Conservation (phyloP, 164 flowering plant genomes). For the Vitis riparia region DNA sequence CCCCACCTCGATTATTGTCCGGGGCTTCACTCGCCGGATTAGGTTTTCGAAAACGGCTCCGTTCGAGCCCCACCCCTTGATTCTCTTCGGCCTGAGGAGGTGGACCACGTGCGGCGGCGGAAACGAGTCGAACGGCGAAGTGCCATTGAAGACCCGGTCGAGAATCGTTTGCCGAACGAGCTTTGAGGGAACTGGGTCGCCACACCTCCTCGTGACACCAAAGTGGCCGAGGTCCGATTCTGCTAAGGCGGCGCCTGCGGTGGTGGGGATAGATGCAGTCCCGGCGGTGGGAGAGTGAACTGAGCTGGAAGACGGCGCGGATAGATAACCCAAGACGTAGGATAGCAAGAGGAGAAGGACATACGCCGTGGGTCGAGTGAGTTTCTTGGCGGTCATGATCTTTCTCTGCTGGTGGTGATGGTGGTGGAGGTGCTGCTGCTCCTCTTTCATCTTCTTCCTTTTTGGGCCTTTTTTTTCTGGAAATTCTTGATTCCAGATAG, state of each 20-base stretch:
- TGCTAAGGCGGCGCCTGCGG: background rate
- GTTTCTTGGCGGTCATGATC: constrained; percentile 6
- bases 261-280: background rate
- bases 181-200: constrained; percentile 32
- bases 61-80: constrained; percentile 76
- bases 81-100: constrained; percentile 31
- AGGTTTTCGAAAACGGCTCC: constrained; percentile 67
- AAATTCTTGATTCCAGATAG: background rate
- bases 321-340: constrained; percentile 41
- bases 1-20: constrained; percentile 66
- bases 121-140: constrained; percentile 56
- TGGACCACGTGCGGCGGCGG: constrained; percentile 48
- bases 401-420: constrained; percentile 7
- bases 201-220: constrained; percentile 41
- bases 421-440: constrained; percentile 5
- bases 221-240: constrained; percentile 33
- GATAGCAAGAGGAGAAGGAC: constrained; percentile 34
- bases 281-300: constrained; percentile 2
- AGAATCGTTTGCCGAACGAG: constrained; percentile 44
- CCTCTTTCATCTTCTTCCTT: constrained; percentile 16
- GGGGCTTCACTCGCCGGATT: constrained; percentile 48
- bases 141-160: constrained; percentile 47
- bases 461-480: background rate
- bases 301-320: constrained; percentile 16
- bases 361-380: constrained; percentile 19